Evolutionary conservation across 306 rosid species (phyloP).

Genomic region (Cicer chorassanicum): DNA sequence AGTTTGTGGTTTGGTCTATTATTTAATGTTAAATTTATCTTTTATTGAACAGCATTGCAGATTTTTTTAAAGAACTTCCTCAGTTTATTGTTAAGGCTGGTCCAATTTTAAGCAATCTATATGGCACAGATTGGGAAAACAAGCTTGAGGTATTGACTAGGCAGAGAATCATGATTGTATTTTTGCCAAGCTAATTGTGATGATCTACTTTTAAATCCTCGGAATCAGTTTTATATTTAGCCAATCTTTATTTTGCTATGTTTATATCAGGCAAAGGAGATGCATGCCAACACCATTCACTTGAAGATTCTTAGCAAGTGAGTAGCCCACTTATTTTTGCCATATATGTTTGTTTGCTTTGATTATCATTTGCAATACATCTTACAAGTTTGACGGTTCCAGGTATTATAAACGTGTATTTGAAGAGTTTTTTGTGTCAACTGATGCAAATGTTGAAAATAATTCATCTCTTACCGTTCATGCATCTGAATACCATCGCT

Average conservation of each 20-base stretch:
- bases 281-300: conserved; percentile 79
- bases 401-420: conserved; percentile 89
- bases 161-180: conserved; percentile 21
- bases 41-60: conserved; percentile 67
- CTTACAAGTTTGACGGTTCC: conserved; percentile 40
- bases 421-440: conserved; percentile 76
- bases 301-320: conserved; percentile 84
- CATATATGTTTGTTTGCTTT: conserved; percentile 12
- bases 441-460: conserved; percentile 59
- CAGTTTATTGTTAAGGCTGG: conserved; percentile 93
- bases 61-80: conserved; percentile 94
- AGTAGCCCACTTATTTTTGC: conserved; percentile 46
- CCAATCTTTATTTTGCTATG: conserved; percentile 42
- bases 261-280: conserved; percentile 75
- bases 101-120: conserved; percentile 64
- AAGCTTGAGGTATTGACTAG: conserved; percentile 77
- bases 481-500: conserved; percentile 82
- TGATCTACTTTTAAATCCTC: conserved; percentile 8
- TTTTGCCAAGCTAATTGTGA: conserved; percentile 17
- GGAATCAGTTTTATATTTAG: conserved; percentile 21
- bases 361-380: conserved; percentile 3
- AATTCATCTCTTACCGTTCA: conserved; percentile 50
- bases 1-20: conserved; percentile 36
- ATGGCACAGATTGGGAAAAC: conserved; percentile 92
- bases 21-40: conserved; percentile 40